Conservation (phyloP, 1,284 basidiomycete genomes). For the Ceratobasidium sp. region DNA sequence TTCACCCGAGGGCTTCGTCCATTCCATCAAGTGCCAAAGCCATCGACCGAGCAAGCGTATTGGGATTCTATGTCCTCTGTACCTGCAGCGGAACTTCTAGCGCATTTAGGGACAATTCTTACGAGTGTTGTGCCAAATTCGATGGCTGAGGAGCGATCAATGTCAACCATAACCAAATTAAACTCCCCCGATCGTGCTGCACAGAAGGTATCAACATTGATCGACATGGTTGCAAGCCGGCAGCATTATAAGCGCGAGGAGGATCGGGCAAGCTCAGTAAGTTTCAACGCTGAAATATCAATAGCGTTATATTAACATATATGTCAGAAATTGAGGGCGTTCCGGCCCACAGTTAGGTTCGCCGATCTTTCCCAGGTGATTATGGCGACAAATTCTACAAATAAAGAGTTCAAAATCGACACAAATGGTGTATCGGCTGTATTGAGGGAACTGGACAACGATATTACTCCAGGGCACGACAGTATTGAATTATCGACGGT, state of each 20-base stretch:
- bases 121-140: conserved; percentile 26
- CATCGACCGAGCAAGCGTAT: not conserved
- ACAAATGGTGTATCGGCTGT: not conserved
- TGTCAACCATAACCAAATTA: conserved; percentile 20
- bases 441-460: not conserved
- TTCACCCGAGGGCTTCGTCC: conserved; percentile 12
- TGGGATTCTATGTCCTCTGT: not conserved
- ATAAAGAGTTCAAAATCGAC: not conserved
- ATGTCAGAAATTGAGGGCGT: not conserved
- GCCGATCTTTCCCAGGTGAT: not conserved
- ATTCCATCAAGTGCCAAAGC: not conserved
- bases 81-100: conserved; percentile 16
- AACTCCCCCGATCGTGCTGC: conserved; percentile 17
- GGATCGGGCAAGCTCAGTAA: not conserved
- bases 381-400: not conserved
- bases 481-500: too few relatives aligned
- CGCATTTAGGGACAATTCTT: not conserved
- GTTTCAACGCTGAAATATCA: not conserved
- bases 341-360: conserved; percentile 6
- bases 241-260: conserved; percentile 28
- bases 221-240: conserved; percentile 19
- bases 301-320: too few relatives aligned
- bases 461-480: not conserved
- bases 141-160: conserved; percentile 16
- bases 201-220: conserved; percentile 25